Evolutionary conservation across 2,329 filamentous ascomycete genomes (phyloP), one percentile per base, ranked within the genome.

Genomic region (Hymenoscyphus albidus): DNA sequence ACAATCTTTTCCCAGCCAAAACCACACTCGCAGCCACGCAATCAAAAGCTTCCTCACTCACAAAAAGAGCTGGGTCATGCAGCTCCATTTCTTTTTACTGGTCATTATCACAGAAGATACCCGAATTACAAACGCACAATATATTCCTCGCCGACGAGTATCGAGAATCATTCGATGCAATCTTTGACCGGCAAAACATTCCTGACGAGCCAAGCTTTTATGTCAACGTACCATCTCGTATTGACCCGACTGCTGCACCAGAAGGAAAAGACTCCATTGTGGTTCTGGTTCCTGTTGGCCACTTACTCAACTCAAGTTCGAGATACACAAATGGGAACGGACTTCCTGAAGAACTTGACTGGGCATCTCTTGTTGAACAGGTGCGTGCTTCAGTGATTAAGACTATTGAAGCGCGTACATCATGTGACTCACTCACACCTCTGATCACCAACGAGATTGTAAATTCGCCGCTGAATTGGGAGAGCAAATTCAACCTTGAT

Each of bases 31-130:
- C 38, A 32, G 10, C 61, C 35, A 58, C 69, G 1, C 66, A 68
- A 5, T 69, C 65, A 22, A 79, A 80, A 69, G 76, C 75, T 61
- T 70, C 73, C 61, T 76, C 76, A 3, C 75, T 84, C 5, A 74
- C 77, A 38, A 80, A 81, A 64, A 78, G 83, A 5, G 78, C 83
- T 13, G 82, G 86, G 1, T 90, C 87, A 0, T 92, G 89, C 77
- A 89, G 86, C 68, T 89, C 86, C 64, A 89, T 92, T 69, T 90
- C 87, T 5, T 92, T 92, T 77, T 92, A 91, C 80, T 93, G 88
- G 89, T 83, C 85, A 2, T 80, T 91, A 22, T 80, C 85, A 65
- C 78, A 80, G 60, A 80, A 82, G 61, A 78, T 92, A 1, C 83
- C 85, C 0, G 83, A 89, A 74, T 81, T 93, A 2, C 79, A 82